Base-by-base conservation (phyloP, 306 rosid genomes). In the Prunus mongolica region DNA sequence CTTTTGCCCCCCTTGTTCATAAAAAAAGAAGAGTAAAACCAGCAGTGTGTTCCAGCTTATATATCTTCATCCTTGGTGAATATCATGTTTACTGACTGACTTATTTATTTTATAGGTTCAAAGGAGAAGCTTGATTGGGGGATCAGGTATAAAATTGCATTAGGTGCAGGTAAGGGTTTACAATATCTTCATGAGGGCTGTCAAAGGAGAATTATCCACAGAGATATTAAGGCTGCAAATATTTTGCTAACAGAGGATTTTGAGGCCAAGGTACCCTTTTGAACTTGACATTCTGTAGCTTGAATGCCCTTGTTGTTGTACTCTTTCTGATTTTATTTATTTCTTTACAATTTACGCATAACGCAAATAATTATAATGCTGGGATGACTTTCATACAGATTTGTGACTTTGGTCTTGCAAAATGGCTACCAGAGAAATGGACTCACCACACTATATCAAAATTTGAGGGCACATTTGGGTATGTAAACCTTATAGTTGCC, bases 391-490 rank as follows among this genome's bases (percentile, higher is more conserved):
- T 32, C 28, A 12, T 2, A 24, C 89, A 96, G 97, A 89, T 96
- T 65, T 96, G 99, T 83, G 99, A 96, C 88, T 96, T 96, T 45
- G 99, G 98, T 65, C 94, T 96, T 61, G 97, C 99, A 76, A 96
- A 96, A 80, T 96, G 99, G 99, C 81, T 92, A 30, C 99, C 99
- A 69, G 89, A 91, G 88, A 84, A 87, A 67, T 96, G 99, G 98
- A 91, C 98, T 81, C 99, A 96, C 73, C 98, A 87, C 76, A 88
- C 87, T 0, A 86, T 91, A 68, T 87, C 96, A 74, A 96, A 89
- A 81, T 91, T 91, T 50, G 99, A 96, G 87, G 99, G 98, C 82
- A 96, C 99, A 71, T 96, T 96, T 79, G 99, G 99, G 98, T 96
- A 77, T 67, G 90, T 79, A 79, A 74, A 69, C 44, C 76, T 71